Conservation (phyloP, 768 basidiomycete species). For the Naganishia friedmannii region DNA sequence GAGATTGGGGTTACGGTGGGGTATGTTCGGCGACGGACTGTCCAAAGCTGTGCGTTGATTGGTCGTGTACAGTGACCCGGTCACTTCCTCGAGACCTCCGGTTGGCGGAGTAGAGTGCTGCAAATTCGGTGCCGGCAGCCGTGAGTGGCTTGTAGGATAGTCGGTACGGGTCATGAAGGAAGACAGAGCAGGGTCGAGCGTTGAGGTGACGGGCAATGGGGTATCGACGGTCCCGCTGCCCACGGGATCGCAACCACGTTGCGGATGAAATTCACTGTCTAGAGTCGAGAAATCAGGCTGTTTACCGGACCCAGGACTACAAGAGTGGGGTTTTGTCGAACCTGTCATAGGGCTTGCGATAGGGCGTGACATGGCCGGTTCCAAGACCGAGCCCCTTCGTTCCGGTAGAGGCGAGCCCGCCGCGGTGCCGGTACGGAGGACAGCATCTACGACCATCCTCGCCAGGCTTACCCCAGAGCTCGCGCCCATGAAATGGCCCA, state of each 20-base stretch:
- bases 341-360: neutral
- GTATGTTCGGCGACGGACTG: neutral
- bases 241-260: too few species aligned
- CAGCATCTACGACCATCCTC: slow-evolving; percentile 49
- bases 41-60: neutral
- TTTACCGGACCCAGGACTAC: neutral
- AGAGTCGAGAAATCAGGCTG: neutral
- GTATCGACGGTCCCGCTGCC: too few species aligned
- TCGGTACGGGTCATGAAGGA: slow-evolving; percentile 12
- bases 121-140: neutral
- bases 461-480: slow-evolving; percentile 29
- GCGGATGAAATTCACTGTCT: neutral
- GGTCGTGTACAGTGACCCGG: neutral
- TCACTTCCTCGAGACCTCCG: neutral
- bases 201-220: neutral
- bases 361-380: slow-evolving; percentile 18
- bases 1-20: neutral
- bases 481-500: slow-evolving; percentile 32
- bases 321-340: neutral
- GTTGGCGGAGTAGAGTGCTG: neutral
- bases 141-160: slow-evolving; percentile 19
- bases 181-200: slow-evolving; percentile 11
- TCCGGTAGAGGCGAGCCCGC: slow-evolving; percentile 23
- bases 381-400: slow-evolving; percentile 3
- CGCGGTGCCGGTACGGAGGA: slow-evolving; percentile 44